These are phyloP conservation scores for Lodderomyces margitis DNA, from an alignment of 1,139 yeast species.

Conservation along the genomic window DNA sequence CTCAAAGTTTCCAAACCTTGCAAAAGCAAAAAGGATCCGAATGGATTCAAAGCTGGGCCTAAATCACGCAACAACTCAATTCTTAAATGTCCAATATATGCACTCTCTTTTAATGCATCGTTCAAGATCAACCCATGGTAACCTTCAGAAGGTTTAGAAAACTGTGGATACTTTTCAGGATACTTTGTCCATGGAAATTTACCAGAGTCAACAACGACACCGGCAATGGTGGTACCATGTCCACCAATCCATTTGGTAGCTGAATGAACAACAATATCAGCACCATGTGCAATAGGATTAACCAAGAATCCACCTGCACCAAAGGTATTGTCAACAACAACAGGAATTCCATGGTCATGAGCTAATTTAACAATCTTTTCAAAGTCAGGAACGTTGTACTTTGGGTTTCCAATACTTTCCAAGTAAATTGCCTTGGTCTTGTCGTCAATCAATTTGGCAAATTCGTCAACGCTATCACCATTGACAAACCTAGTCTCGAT, in stretches of 20 bases:
- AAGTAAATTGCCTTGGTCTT: constrained; percentile 87
- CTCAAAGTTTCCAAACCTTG: constrained; percentile 95
- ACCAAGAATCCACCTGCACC: constrained; percentile 95
- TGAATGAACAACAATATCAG: constrained; percentile 81
- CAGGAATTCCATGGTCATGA: constrained; percentile 85
- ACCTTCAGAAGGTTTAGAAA: constrained; percentile 86
- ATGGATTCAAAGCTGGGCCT: constrained; percentile 88
- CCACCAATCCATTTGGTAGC: constrained; percentile 99
- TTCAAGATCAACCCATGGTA: constrained; percentile 85
- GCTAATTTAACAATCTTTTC: constrained; percentile 74
- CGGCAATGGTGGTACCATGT: constrained; percentile 94
- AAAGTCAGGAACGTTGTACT: constrained; percentile 89
- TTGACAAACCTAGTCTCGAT: constrained; percentile 80
- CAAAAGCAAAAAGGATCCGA: constrained; percentile 77
- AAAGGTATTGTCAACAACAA: constrained; percentile 94
- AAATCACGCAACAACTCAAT: constrained; percentile 87
- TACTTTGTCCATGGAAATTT: constrained; percentile 87
- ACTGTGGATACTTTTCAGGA: constrained; percentile 88
- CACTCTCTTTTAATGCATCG: constrained; percentile 78
- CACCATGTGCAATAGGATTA: constrained; percentile 86
- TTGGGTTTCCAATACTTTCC: constrained; percentile 93
- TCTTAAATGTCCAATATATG: constrained; percentile 78
- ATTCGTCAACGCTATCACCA: constrained; percentile 70
- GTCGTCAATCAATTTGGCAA: constrained; percentile 71
- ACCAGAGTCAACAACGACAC: constrained; percentile 86